Evolutionary conservation across 176 grass and related monocot genomes (phyloP).

Genomic region (Cenchrus purpureus): DNA sequence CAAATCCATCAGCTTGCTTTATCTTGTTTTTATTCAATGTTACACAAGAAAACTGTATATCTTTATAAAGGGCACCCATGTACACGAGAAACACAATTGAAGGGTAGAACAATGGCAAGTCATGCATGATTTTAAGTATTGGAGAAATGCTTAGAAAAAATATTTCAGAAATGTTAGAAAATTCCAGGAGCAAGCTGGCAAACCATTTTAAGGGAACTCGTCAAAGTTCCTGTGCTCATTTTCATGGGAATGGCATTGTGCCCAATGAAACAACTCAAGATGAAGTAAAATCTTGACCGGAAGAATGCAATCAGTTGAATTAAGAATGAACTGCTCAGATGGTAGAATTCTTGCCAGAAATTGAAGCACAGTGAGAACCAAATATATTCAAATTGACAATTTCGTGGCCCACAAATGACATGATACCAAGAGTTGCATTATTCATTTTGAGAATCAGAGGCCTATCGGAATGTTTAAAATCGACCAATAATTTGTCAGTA

Average conservation of each 20-base stretch:
- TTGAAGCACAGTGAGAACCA: background rate
- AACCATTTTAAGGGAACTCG: background rate
- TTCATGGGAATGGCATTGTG: background rate
- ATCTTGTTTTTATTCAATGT: too few species aligned
- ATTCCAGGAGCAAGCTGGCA: background rate
- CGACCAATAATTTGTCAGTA: slow-evolving; percentile 59
- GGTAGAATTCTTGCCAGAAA: slow-evolving; percentile 61
- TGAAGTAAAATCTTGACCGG: background rate
- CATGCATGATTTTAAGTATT: background rate
- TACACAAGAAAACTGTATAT: background rate
- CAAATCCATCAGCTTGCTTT: too few species aligned
- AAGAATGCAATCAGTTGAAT: slow-evolving; percentile 33
- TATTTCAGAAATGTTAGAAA: background rate
- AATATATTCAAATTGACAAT: slow-evolving; percentile 38
- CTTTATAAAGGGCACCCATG: background rate
- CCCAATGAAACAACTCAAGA: background rate
- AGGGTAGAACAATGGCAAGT: background rate
- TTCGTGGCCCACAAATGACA: background rate
- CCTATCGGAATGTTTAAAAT: slow-evolving; percentile 53
- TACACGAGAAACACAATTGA: background rate
- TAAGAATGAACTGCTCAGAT: slow-evolving; percentile 33
- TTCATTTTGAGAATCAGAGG: slow-evolving; percentile 35
- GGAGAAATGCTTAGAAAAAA: background rate
- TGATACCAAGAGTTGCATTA: slow-evolving; percentile 33
- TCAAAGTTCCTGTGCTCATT: background rate